Evolutionary conservation across 2,329 filamentous ascomycete genomes (phyloP), one percentile per base, ranked within the genome.

Genomic region (Colletotrichum siamense): DNA sequence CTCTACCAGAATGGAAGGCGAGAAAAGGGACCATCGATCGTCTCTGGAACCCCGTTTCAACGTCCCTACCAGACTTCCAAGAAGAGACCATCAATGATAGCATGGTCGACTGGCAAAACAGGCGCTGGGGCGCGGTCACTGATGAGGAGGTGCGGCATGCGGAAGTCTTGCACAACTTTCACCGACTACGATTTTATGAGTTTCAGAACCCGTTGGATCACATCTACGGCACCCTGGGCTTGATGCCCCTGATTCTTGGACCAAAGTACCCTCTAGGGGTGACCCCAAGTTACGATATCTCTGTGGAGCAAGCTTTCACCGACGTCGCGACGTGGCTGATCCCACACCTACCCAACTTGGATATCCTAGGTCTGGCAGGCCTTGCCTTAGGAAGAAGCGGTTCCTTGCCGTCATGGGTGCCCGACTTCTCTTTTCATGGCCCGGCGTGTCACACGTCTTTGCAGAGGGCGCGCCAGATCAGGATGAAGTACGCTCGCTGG

Each of bases 321-420:
- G 26, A 64, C 12, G 70, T 73, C 3, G 30, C 64, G 26, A 22
- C 24, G 3, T 73, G 69, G 69, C 64, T 73, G 22, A 28, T 76
- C 2, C 32, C 16, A 2, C 63, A 64, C 16, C 34, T 76, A 8
- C 70, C 73, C n/a, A 76, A 73, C 12, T 36, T 76, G 6, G 73
- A 76, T 16, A 28, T 73, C 4, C 34, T 73, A 16, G 70, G 69
- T 6, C 39, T 76, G 16, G 63, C 73, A 5, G 55, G 70, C n/a
- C 22, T 71, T 12, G 49, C 68, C 5, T 5, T 62, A 28, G 66
- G 57, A 4, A 62, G 71, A 15, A 44, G 44, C 8, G 18, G 55
- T 24, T 10, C 16, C 6, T 32, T 75, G 22, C 73, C 73, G 4
- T 75, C 73, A 5, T 75, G 73, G 73, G 62, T 75, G 10, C 73